Base-by-base conservation (phyloP, 768 basidiomycete species). In the Mycena crocata region DNA sequence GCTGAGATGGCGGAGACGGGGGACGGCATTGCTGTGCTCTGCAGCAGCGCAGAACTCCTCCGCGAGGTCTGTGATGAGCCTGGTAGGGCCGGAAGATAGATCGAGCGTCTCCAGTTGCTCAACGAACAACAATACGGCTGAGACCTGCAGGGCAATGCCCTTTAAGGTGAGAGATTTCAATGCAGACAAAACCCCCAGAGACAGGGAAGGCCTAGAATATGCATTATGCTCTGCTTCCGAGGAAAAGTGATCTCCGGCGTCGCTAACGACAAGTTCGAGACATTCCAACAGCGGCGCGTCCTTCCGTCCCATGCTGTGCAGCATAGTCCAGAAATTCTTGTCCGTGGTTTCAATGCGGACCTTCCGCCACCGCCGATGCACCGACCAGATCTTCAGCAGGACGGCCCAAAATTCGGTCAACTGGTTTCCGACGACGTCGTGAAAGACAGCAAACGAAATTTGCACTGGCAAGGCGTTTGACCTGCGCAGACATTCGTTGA, bases 1-100 rank as follows among this genome's bases (percentile, higher is more conserved):
- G 28, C n/a, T 54, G n/a, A 66, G 57, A 45, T 59, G 51, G 10
- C 64, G 64, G 2, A 66, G 64, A 8, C 42, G 51, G 2, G 64
- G 40, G 34, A 42, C 34, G 10, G 32, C 35, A 7, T 39, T 44
- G 24, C 44, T 45, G 24, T 49, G 26, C n/a, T 21, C n/a, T 14
- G 55, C 31, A 14, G n/a, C 9, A 17, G 26, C 15, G 9, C 39
- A 34, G 51, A 66, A 66, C 17, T 23, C 42, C 10, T 55, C 51
- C 12, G 51, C 64, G 15, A 66, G 64, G 34, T 59, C n/a, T 31
- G n/a, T 10, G 9, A 60, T 4, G 23, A 66, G 21, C 1, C n/a
- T 9, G 17, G 42, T 26, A 19, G 23, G 17, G 6, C 10, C 17
- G 12, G 17, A 56, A 9, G 42, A 54, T 24, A 66, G 44, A 32